Percentiles rank a stretch among this genome's conserved stretches.
phyloP scores from a whole-genome alignment of 2,329 filamentous ascomycete species.

The Cytospora schulzeri region DNA sequence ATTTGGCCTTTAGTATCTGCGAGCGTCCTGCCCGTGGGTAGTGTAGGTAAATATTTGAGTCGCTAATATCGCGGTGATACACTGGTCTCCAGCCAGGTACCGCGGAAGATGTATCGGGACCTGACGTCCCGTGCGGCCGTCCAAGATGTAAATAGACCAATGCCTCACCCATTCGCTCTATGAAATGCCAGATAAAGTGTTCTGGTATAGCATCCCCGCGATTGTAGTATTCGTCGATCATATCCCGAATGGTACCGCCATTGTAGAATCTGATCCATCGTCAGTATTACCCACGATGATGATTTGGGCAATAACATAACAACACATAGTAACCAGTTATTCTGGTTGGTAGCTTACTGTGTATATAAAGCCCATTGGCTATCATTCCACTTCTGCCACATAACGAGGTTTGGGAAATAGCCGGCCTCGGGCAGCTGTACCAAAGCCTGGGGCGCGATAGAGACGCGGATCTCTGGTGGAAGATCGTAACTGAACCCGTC shows the following conservation, averaged over 20 bases:
- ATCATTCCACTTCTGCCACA: conserved; percentile 2
- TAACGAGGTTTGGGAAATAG: not conserved
- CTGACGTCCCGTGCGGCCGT: not conserved
- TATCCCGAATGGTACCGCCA: not conserved
- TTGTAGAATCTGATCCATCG: not conserved
- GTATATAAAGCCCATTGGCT: not conserved
- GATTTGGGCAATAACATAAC: not conserved
- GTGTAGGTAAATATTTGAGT: conserved; percentile 10
- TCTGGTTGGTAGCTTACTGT: not conserved
- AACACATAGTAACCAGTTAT: no score
- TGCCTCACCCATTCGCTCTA: conserved; percentile 3
- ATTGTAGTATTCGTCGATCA: not conserved
- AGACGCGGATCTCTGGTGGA: conserved; percentile 10
- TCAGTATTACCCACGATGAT: not conserved
- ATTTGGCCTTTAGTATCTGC: not conserved
- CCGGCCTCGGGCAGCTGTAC: not conserved
- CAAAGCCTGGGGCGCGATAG: not conserved
- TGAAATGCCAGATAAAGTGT: conserved; percentile 5
- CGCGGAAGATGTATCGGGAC: not conserved
- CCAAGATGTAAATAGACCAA: conserved; percentile 5
- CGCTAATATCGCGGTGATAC: not conserved
- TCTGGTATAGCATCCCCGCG: not conserved
- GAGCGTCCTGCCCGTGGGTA: not conserved
- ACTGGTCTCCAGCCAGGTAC: not conserved
- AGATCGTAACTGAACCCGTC: not conserved